A percentile compares a stretch with the other conserved stretches of the same genome.
Conservation (phyloP, 495 filamentous ascomycete genomes). For the Oleoguttula mirabilis region DNA sequence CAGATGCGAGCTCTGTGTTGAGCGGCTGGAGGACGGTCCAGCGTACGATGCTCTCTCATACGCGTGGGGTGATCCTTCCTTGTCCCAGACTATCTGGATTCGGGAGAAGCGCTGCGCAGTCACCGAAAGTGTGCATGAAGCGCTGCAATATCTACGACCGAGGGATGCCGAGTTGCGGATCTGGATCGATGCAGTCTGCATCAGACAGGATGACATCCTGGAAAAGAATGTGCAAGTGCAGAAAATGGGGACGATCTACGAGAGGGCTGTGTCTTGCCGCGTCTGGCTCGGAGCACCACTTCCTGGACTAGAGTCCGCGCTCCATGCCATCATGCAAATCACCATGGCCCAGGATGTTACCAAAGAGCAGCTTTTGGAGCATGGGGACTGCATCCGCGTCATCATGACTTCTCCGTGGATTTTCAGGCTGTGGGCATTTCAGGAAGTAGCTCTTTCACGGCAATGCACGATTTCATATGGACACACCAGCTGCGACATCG, state of each 20-base stretch:
- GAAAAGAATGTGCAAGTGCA: conserved; percentile 11
- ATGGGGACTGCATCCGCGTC: not conserved
- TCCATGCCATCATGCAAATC: not conserved
- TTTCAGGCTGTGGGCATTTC: not conserved
- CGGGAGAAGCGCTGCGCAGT: not conserved
- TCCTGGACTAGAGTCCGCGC: not conserved
- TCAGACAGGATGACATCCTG: conserved; percentile 6
- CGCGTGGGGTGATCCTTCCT: not conserved
- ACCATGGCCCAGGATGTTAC: not conserved
- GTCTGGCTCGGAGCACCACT: conserved; percentile 6
- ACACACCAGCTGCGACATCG: not conserved
- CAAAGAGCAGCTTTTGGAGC: not conserved
- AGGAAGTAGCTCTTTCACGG: not conserved
- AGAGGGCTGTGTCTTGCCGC: not conserved
- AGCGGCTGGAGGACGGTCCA: not conserved
- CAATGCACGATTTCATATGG: not conserved
- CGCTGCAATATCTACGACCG: not conserved
- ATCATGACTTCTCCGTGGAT: not conserved
- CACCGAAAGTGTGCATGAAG: not conserved
- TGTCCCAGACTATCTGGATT: not conserved
- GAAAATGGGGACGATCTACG: conserved; percentile 11
- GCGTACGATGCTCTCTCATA: not conserved
- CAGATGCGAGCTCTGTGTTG: not conserved
- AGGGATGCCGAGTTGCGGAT: not conserved
- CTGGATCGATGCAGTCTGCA: conserved; percentile 5